Evolutionary conservation across 164 flowering plant species (phyloP).

Genomic region (Protea cynaroides): DNA sequence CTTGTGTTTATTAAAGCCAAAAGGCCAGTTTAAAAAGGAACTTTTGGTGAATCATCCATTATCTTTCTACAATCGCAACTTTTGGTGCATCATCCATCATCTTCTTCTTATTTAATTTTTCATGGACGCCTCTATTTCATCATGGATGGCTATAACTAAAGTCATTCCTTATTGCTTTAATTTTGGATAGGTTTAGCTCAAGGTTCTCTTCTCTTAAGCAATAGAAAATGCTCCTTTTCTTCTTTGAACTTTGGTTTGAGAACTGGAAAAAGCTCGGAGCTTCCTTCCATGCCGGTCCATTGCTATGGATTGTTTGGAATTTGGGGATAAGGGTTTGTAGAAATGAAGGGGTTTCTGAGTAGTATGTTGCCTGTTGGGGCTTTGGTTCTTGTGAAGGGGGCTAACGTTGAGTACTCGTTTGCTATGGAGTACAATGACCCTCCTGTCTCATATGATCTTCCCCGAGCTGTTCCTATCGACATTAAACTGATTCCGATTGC

Average conservation of each 20-base stretch:
- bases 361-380: constrained; percentile 34
- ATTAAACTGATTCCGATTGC: constrained; percentile 56
- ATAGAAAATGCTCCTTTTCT: not conserved
- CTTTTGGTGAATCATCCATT: too few relatives aligned
- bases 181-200: too few relatives aligned
- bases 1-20: too few relatives aligned
- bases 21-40: too few relatives aligned
- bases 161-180: too few relatives aligned
- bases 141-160: too few relatives aligned
- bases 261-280: too few relatives aligned
- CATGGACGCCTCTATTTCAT: not conserved
- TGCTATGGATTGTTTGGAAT: not conserved
- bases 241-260: too few relatives aligned
- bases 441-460: constrained; percentile 50
- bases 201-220: too few relatives aligned
- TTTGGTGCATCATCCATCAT: too few relatives aligned
- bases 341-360: constrained; percentile 47
- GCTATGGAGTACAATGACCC: constrained; percentile 79
- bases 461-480: constrained; percentile 56
- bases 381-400: constrained; percentile 22
- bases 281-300: too few relatives aligned
- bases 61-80: too few relatives aligned
- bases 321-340: constrained; percentile 6
- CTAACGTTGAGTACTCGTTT: constrained; percentile 52
- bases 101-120: not conserved